Percentiles rank a stretch among this genome's conserved stretches.
Evolutionary conservation across 1,139 yeast genomes (phyloP).

Genomic region (Yamadazyma taylorii): DNA sequence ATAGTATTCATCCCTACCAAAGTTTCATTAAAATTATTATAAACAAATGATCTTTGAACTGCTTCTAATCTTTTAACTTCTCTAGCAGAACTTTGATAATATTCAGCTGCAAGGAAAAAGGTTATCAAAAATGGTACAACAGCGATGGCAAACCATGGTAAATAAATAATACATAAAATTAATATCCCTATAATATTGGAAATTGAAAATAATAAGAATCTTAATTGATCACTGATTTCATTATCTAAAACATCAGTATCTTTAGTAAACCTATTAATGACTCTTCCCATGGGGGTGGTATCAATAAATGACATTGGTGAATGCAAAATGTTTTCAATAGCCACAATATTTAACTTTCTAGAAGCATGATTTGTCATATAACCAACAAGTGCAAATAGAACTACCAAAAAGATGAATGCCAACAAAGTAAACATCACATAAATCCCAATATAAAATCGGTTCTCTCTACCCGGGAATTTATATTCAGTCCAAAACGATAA

Average conservation of each 20-base stretch:
- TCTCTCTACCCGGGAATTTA: slow-evolving; percentile 45
- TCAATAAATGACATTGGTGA: slow-evolving; percentile 64
- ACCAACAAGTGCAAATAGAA: slow-evolving; percentile 51
- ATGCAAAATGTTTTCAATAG: slow-evolving; percentile 61
- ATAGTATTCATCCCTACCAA: slow-evolving; percentile 72
- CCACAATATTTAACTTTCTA: slow-evolving; percentile 42
- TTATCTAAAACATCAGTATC: slow-evolving; percentile 84
- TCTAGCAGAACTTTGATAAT: slow-evolving; percentile 45
- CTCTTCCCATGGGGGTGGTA: slow-evolving; percentile 59
- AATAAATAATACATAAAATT: slow-evolving; percentile 63
- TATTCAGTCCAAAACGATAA: slow-evolving; percentile 76
- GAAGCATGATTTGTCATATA: too few relatives aligned
- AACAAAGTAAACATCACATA: slow-evolving; percentile 55
- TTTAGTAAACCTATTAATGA: slow-evolving; percentile 63
- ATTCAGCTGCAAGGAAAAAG: slow-evolving; percentile 41
- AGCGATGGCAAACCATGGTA: slow-evolving; percentile 60
- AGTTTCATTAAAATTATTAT: slow-evolving; percentile 70
- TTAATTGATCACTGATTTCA: slow-evolving; percentile 60
- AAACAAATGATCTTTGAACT: slow-evolving; percentile 33
- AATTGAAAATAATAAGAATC: slow-evolving; percentile 41
- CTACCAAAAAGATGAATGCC: slow-evolving; percentile 49
- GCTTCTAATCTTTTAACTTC: slow-evolving; percentile 45
- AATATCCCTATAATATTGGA: slow-evolving; percentile 62
- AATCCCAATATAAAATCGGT: slow-evolving; percentile 69
- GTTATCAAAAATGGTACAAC: slow-evolving; percentile 38